phyloP scores from a whole-genome alignment of 495 filamentous ascomycete species.

The Daldinia loculata region DNA sequence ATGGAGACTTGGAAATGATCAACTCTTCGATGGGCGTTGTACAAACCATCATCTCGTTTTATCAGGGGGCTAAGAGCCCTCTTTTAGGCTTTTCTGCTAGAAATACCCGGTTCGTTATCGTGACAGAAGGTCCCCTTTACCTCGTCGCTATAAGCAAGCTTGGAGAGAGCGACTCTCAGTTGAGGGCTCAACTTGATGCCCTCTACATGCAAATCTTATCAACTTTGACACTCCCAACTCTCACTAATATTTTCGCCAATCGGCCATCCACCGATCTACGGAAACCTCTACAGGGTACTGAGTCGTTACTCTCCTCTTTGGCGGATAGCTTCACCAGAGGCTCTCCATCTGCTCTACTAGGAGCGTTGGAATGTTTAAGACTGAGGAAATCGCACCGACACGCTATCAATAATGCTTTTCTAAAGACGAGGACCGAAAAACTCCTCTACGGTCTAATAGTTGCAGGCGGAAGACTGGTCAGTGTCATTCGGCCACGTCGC shows the following conservation, averaged over 20 bases:
- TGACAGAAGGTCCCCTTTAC: conserved; percentile 84
- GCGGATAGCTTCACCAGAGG: conserved; percentile 95
- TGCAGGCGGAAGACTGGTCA: conserved; percentile 91
- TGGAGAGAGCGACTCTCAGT: conserved; percentile 87
- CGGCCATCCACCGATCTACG: conserved; percentile 91
- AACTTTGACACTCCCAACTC: conserved; percentile 88
- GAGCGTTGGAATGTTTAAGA: conserved; percentile 88
- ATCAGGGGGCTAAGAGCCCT: conserved; percentile 77
- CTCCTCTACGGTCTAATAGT: conserved; percentile 95
- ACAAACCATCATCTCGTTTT: conserved; percentile 98
- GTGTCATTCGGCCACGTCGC: conserved; percentile 90
- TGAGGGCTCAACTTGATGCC: conserved; percentile 87
- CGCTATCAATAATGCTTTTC: conserved; percentile 83
- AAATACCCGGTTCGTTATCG: conserved; percentile 81
- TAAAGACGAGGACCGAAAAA: conserved; percentile 75
- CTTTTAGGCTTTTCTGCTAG: conserved; percentile 85
- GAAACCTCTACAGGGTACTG: conserved; percentile 92
- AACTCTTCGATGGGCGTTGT: conserved; percentile 95
- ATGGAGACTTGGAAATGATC: conserved; percentile 88
- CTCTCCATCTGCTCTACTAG: conserved; percentile 86
- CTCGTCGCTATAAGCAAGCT: conserved; percentile 92
- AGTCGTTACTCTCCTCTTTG: conserved; percentile 87
- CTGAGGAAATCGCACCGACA: conserved; percentile 87
- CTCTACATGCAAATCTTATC: conserved; percentile 98
- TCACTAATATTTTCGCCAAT: conserved; percentile 87